These are phyloP conservation scores for Epichloe sibirici DNA, from an alignment of 2,329 filamentous ascomycete genomes.

Conservation along the genomic window DNA sequence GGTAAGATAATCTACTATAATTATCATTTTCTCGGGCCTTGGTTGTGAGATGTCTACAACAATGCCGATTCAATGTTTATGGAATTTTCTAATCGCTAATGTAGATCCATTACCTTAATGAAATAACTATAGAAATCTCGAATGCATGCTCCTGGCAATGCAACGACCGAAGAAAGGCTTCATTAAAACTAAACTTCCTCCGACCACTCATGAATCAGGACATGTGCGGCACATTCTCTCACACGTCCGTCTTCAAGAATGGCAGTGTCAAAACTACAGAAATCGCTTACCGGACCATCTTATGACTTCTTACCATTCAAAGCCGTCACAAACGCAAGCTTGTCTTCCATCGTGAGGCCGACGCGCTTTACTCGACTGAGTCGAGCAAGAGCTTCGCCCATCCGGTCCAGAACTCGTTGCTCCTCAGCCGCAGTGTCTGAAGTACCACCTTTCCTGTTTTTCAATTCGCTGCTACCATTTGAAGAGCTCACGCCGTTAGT, in stretches of 20 bases:
- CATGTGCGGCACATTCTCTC: neutral
- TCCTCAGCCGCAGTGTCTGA: conserved; percentile 40
- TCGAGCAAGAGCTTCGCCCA: conserved; percentile 78
- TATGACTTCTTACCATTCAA: conserved; percentile 35
- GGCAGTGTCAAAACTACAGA: neutral
- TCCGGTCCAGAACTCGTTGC: conserved; percentile 58
- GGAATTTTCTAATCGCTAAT: neutral
- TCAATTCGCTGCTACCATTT: conserved; percentile 16
- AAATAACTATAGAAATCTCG: neutral
- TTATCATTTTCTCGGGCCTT: too few species aligned
- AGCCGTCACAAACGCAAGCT: conserved; percentile 66
- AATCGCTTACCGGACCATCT: neutral
- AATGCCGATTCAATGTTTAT: neutral
- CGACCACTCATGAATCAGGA: neutral
- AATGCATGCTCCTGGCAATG: conserved; percentile 13
- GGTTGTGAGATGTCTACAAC: too few species aligned
- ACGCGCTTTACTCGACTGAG: conserved; percentile 82
- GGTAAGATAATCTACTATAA: neutral
- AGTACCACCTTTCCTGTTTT: conserved; percentile 12
- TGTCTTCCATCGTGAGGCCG: conserved; percentile 70
- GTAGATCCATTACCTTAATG: neutral
- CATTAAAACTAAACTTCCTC: neutral
- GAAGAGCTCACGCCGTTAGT: conserved; percentile 22
- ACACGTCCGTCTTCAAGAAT: too few species aligned
- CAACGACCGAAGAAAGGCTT: conserved; percentile 4